These are phyloP conservation scores for Russula virescens DNA, from an alignment of 768 basidiomycete genomes.

Conservation along the genomic window DNA sequence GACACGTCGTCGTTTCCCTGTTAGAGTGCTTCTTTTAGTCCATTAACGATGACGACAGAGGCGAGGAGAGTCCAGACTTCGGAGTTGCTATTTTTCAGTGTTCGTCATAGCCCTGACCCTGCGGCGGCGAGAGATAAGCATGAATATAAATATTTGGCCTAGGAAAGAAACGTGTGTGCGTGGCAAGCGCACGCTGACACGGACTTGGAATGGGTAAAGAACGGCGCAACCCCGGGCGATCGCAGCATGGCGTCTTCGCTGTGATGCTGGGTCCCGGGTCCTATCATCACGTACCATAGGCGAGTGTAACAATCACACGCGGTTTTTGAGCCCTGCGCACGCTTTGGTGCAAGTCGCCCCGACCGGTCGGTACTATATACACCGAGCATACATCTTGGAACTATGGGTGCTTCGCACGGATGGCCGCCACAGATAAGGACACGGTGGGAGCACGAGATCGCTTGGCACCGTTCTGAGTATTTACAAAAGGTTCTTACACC, in stretches of 20 bases:
- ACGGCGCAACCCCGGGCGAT: conserved; percentile 9
- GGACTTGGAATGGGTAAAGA: not conserved
- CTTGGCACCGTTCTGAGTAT: not conserved
- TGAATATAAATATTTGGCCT: conserved; percentile 1
- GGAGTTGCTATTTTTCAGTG: conserved; percentile 4
- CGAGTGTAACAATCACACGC: not conserved
- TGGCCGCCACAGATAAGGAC: not conserved
- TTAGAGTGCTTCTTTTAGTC: conserved; percentile 1
- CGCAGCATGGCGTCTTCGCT: conserved; percentile 9
- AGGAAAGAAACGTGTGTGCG: not conserved
- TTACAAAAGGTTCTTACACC: conserved; percentile 2
- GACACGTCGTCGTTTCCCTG: not conserved
- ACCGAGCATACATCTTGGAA: not conserved
- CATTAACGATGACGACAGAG: conserved; percentile 15
- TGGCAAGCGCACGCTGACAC: not conserved
- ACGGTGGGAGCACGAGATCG: not conserved
- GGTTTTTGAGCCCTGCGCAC: not conserved
- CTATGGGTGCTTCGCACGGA: not conserved
- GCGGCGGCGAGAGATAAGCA: conserved; percentile 13
- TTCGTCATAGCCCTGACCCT: conserved; percentile 20
- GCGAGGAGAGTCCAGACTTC: conserved; percentile 11
- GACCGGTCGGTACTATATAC: not conserved
- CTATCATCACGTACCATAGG: not conserved
- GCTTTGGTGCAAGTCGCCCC: not conserved
- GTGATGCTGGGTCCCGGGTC: not conserved